Conservation (phyloP, 352 stramenopile species). For the Phytophthora brassicae region DNA sequence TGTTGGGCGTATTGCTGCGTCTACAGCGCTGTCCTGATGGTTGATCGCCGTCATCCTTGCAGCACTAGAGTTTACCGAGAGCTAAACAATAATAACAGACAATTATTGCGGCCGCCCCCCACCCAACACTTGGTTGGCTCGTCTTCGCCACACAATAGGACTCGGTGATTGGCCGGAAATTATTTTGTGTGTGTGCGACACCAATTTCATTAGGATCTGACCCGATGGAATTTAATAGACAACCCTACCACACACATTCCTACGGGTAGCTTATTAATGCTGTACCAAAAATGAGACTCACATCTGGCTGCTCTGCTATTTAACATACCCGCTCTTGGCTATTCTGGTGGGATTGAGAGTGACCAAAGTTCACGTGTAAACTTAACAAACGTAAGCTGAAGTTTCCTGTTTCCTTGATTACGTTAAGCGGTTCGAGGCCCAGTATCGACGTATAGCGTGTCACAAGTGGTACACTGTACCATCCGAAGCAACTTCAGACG, state of each 20-base stretch:
- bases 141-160: constrained; percentile 2
- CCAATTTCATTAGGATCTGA: constrained; percentile 1
- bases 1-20: background rate
- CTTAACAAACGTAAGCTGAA: no score
- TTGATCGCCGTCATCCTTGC: constrained; percentile 8
- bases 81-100: constrained; percentile 23
- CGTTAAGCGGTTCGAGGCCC: background rate
- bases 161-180: constrained; percentile 5
- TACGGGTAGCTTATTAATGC: no score
- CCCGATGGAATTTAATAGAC: no score
- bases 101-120: constrained; percentile 1
- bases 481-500: no score
- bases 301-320: no score
- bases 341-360: background rate
- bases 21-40: constrained; percentile 16
- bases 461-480: constrained; percentile 5
- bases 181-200: constrained; percentile 14
- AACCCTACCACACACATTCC: background rate
- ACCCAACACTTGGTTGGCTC: constrained; percentile 30
- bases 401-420: no score
- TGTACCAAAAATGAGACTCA: no score
- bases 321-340: no score
- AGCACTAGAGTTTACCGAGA: background rate
- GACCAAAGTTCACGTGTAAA: background rate
- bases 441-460: background rate